Base-by-base conservation (phyloP, 805 yeast genomes). In the Tetrapisispora fleetii region DNA sequence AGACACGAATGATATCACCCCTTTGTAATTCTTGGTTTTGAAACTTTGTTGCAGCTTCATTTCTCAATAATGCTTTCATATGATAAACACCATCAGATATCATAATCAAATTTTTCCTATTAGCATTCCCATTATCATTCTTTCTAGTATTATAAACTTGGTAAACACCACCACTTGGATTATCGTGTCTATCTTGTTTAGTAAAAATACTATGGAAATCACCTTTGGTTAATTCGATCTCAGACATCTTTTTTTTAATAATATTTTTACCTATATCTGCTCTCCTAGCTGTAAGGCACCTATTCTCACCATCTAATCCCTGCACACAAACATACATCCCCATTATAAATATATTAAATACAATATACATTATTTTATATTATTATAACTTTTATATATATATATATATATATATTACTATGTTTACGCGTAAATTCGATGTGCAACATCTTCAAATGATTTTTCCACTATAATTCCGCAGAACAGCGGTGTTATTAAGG, bases 31-130 rank as follows among this genome's bases (percentile, higher is more conserved):
- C 77, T 47, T 72, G 64, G 53, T 69, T 56, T 61, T 74, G 62
- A 60, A 73, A 69, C 47, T 69, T 69, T 40, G 73, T 67, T 33
- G 74, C 72, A 51, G 68, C 70, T 46, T 69, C 73, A 35, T 79
- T 78, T 60, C 80, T 76, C 52, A 77, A 67, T 28, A 79, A 72
- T 5, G 78, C 79, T 54, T 79, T 78, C 45, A 75, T 69, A 28
- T 71, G 65, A 55, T 66, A 75, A 24, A 64, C 61, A 30, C 83
- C 82, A 61, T 79, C 84, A 37, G 75, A 73, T 19, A 79, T 58
- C 68, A 78, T 68, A 46, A 65, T 57, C 21, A 65, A 51, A 49
- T 59, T 61, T 51, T 64, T 64, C 43, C 64, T 58, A 22, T 54
- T 56, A 37, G 52, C 51, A 30, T 58, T 60, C 18, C 55, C 53